Evolutionary conservation across 495 filamentous ascomycete species (phyloP), one percentile per base, ranked within the genome.

Genomic region (Acidomyces sp.): DNA sequence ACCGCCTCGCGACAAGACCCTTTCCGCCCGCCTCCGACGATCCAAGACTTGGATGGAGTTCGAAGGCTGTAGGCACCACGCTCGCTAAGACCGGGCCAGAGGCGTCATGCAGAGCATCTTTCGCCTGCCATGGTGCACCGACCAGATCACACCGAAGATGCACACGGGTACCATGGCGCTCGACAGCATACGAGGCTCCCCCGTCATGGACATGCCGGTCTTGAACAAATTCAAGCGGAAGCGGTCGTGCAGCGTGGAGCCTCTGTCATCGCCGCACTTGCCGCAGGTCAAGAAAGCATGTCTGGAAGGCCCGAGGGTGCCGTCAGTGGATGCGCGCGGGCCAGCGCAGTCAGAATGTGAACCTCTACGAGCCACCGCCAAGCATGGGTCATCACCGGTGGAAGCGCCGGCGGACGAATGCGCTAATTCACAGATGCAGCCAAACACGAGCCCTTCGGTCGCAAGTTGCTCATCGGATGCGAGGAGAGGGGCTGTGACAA

Each of bases 31-130:
- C 43, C 27, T 15, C 21, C 32, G 17, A 6, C 34, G 43, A 31
- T 12, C 28, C n/a, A 23, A 16, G 21, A 13, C 15, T 34, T 45
- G 6, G 16, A 51, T 51, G 48, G 48, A 39, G 41, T 9, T 15
- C 36, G 9, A 16, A 16, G 24, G 13, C 22, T 20, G n/a, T 16
- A 41, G 42, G 47, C 41, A 46, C 12, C 36, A 6, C 3, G 26
- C 31, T 41, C 35, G 36, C 13, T 45, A 37, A 50, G 17, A 32
- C 43, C 42, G 40, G 30, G 19, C 37, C 30, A 34, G 32, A 25
- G 22, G 27, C 45, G 51, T 38, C 41, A 63, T 63, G 58, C 60
- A 63, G 43, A 57, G 51, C 37, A 57, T 63, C 27, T 62, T 61
- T 45, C 49, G 58, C 19, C 49, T 63, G 11, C 52, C 58, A 15